Conservation (phyloP, 148 eudicot genomes). For the Beta vulgaris region DNA sequence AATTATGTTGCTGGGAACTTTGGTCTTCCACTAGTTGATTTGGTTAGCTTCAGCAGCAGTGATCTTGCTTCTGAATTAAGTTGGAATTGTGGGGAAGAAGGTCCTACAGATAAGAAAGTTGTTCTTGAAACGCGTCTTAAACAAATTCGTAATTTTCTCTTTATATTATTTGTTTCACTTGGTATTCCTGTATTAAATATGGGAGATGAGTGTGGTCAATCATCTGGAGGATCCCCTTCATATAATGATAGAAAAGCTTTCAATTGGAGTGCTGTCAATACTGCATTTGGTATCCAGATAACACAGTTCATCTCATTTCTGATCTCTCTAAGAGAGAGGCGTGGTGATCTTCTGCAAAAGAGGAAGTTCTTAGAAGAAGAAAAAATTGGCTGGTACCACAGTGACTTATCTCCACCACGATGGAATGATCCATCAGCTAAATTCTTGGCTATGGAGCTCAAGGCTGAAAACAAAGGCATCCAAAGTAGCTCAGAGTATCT, state of each 20-base stretch:
- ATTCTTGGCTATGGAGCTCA: constrained; percentile 76
- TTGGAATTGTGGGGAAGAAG: constrained; percentile 99
- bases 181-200: constrained; percentile 92
- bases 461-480: constrained; percentile 36
- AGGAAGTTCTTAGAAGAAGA: constrained; percentile 56
- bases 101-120: constrained; percentile 57
- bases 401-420: constrained; percentile 51
- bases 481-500: constrained; percentile 17
- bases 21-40: constrained; percentile 82
- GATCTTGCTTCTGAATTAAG: constrained; percentile 61
- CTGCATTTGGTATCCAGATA: constrained; percentile 68
- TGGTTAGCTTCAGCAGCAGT: constrained; percentile 73
- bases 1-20: constrained; percentile 64
- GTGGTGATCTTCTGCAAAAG: constrained; percentile 76
- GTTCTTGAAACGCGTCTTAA: constrained; percentile 82
- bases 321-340: constrained; percentile 53
- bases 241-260: constrained; percentile 54
- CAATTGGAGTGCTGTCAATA: constrained; percentile 66
- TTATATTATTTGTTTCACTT: constrained; percentile 69
- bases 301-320: constrained; percentile 69
- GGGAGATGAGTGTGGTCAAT: constrained; percentile 98
- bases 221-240: constrained; percentile 62
- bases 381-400: constrained; percentile 66
- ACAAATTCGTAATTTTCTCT: constrained; percentile 79
- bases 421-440: constrained; percentile 80